Conservation (phyloP, 768 basidiomycete genomes). For the Boletus pseudopeckii region DNA sequence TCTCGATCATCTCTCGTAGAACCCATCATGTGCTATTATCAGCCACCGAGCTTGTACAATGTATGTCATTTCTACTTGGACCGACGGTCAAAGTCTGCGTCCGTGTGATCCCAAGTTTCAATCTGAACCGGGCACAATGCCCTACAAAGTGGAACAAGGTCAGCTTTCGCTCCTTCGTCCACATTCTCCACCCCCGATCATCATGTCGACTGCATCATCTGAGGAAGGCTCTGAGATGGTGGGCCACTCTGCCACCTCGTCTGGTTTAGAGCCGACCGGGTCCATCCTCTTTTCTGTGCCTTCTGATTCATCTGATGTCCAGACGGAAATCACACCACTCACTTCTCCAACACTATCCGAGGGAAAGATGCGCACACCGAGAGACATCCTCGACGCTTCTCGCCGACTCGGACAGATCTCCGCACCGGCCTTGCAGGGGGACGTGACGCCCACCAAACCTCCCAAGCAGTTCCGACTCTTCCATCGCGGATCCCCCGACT, state of each 20-base stretch:
- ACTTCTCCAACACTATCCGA: constrained; percentile 17
- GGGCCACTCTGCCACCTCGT: constrained; percentile 2
- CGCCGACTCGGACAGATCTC: constrained; percentile 8
- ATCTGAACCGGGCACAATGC: constrained; percentile 7
- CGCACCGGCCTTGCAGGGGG: neutral
- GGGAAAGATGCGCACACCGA: constrained; percentile 2
- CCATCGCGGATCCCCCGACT: neutral
- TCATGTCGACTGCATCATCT: constrained; percentile 12
- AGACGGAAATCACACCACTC: constrained; percentile 20
- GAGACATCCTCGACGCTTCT: constrained; percentile 13
- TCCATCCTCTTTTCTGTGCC: constrained; percentile 8
- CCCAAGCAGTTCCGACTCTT: neutral
- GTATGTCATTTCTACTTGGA: constrained; percentile 5
- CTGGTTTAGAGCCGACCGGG: constrained; percentile 9
- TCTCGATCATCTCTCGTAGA: constrained; percentile 1
- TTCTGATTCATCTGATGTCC: constrained; percentile 15
- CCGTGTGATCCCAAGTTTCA: constrained; percentile 4
- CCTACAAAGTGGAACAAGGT: constrained; percentile 8
- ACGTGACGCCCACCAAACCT: neutral
- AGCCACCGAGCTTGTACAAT: neutral
- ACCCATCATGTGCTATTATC: neutral
- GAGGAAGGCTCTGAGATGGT: constrained; percentile 7
- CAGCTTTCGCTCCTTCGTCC: neutral
- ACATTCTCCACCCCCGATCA: neutral
- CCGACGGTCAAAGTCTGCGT: neutral